phyloP scores from a whole-genome alignment of 768 basidiomycete genomes.

The Russula vinacea region DNA sequence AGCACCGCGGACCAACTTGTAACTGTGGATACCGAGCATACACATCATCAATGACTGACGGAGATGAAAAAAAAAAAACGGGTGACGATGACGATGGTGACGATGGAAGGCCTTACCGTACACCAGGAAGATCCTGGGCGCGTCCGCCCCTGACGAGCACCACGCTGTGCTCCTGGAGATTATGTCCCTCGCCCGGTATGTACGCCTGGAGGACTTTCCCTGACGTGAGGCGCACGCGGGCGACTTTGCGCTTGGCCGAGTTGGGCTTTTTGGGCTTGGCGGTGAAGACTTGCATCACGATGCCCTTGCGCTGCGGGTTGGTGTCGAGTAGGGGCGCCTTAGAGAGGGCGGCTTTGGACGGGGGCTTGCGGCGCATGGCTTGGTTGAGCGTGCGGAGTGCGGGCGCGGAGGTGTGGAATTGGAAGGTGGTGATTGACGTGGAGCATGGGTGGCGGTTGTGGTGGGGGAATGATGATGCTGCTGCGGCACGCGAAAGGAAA shows the following conservation, averaged over 20 bases:
- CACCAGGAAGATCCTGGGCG: conserved; percentile 97
- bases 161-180: conserved; percentile 95
- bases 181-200: conserved; percentile 96
- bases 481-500: too few relatives aligned
- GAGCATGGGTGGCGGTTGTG: conserved; percentile 16
- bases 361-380: conserved; percentile 69
- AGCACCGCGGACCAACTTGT: conserved; percentile 92
- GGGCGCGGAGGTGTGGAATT: conserved; percentile 65
- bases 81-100: too few relatives aligned
- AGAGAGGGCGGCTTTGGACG: conserved; percentile 47
- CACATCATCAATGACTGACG: not conserved
- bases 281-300: conserved; percentile 77
- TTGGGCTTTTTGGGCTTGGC: conserved; percentile 96
- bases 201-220: conserved; percentile 91
- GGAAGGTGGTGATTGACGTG: conserved; percentile 38
- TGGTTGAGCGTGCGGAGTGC: conserved; percentile 77
- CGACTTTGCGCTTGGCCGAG: conserved; percentile 96
- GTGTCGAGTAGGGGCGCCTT: conserved; percentile 77
- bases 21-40: conserved; percentile 47
- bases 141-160: conserved; percentile 93
- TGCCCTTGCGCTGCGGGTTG: conserved; percentile 87
- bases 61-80: not conserved
- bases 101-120: too few relatives aligned
- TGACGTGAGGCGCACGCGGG: conserved; percentile 85
- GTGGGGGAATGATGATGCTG: conserved; percentile 24